Evolutionary conservation across 495 filamentous ascomycete genomes (phyloP), one percentile per base, ranked within the genome.

Genomic region (Aspergillus saccharolyticus): DNA sequence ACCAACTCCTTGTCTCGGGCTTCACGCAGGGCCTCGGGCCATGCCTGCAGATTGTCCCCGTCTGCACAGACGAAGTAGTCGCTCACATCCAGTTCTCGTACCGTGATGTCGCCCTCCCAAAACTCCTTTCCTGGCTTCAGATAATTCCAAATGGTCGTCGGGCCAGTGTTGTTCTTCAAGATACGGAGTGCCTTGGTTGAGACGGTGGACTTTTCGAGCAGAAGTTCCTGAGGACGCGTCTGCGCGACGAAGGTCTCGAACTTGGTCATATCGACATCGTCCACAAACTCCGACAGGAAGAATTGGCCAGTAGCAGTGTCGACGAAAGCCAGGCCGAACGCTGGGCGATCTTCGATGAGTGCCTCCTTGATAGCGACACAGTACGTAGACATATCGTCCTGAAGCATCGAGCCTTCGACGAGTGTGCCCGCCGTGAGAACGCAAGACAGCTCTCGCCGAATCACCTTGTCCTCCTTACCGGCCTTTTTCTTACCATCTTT

Each of bases 211-310:
- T 96, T 97, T 68, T 99, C 95, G 2, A 99, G 75, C 16, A 99
- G 72, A 52, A 99, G 65, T 69, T 99, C 95, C 22, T 88, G 88
- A 2, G 95, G 95, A 16, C 88, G 83, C 20, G 85, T 96, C 65
- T 99, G 95, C 28, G 95, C 95, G 18, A 99, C 85, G 53, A 97
- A 89, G 0, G 95, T 99, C 77, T 99, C 95, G 65, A 99, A 97
- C 65, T 93, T 96, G 48, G 95, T 99, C 68, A 97, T 82, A 60
- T 97, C 92, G 8, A 85, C 82, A 72, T 97, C 95, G 66, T 99
- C 95, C 8, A 88, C 78, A 60, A 97, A 97, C 53, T 96, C 86
- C 16, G 91, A 88, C 54, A 99, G 65, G 62, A 89, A 91, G 72
- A 99, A 99, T 64, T 96, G 91, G 16, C 91, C 95, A 0, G 93